Evolutionary conservation across 345 rosid species (phyloP).

Genomic region (Hibiscus trionum): DNA sequence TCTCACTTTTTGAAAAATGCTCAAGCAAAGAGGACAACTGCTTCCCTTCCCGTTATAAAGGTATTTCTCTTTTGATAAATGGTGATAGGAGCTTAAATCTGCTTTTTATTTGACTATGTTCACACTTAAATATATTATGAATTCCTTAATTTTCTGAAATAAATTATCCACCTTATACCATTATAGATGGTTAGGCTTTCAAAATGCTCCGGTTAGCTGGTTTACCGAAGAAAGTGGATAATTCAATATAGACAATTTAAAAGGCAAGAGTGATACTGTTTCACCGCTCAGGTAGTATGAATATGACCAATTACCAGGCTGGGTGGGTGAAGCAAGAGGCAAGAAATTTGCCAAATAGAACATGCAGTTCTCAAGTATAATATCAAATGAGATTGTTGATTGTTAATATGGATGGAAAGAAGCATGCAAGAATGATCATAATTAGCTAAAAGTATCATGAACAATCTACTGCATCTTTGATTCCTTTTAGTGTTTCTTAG

Average conservation of each 20-base stretch:
- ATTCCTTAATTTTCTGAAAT: not conserved
- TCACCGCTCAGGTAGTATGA: not conserved
- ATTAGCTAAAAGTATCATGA: not conserved
- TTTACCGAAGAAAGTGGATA: not conserved
- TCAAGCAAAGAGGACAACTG: slow-evolving; percentile 87
- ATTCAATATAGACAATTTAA: not conserved
- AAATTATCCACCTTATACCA: slow-evolving; percentile 1
- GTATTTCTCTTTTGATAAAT: slow-evolving; percentile 27
- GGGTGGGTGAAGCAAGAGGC: not conserved
- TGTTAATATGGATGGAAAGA: not conserved
- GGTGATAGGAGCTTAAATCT: slow-evolving; percentile 5
- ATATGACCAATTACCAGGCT: not conserved
- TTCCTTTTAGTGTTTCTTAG: slow-evolving; percentile 3
- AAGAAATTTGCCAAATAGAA: not conserved
- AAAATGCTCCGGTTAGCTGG: slow-evolving; percentile 3
- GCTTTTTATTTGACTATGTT: slow-evolving; percentile 4
- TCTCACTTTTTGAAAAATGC: slow-evolving; percentile 92
- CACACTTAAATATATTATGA: not conserved
- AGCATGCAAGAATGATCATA: not conserved
- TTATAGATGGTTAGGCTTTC: slow-evolving; percentile 5
- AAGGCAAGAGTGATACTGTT: not conserved
- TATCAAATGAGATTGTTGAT: not conserved
- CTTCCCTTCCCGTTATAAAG: slow-evolving; percentile 86
- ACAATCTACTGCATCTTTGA: not conserved
- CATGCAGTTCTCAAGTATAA: not conserved